phyloP scores from a whole-genome alignment of 805 yeast genomes.

The Candida sithepensis region DNA sequence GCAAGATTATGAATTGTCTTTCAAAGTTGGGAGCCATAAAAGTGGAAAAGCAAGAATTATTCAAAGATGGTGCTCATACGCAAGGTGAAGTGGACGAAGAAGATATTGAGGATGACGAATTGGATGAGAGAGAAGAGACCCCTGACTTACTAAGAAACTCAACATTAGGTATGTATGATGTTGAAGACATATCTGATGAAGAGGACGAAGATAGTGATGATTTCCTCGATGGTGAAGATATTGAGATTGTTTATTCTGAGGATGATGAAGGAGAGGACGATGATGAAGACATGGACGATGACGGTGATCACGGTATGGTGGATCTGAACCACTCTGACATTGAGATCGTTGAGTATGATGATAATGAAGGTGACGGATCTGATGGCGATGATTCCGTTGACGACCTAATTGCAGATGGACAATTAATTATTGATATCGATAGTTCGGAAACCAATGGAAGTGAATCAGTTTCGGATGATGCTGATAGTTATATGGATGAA shows the following conservation, averaged over 20 bases:
- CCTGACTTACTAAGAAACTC: conserved; percentile 86
- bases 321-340: conserved; percentile 12
- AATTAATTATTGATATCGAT: conserved; percentile 27
- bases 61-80: conserved; percentile 38
- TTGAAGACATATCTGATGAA: conserved; percentile 52
- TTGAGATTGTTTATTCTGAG: conserved; percentile 28
- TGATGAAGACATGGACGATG: conserved; percentile 7
- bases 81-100: conserved; percentile 42
- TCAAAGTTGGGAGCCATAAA: conserved; percentile 55
- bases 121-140: conserved; percentile 60
- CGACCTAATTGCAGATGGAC: conserved; percentile 23
- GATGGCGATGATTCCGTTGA: conserved; percentile 21
- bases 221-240: conserved; percentile 30
- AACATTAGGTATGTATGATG: conserved; percentile 91
- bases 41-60: conserved; percentile 51
- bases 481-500: conserved; percentile 10
- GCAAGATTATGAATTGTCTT: conserved; percentile 56
- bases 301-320: conserved; percentile 39
- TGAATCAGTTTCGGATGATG: conserved; percentile 19
- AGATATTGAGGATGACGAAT: conserved; percentile 64
- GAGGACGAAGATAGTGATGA: conserved; percentile 31
- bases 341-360: conserved; percentile 12
- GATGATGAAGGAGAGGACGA: conserved; percentile 20
- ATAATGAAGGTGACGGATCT: conserved; percentile 18
- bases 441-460: conserved; percentile 20